Conservation (phyloP, 2,329 filamentous ascomycete genomes). For the Nakataea oryzae region DNA sequence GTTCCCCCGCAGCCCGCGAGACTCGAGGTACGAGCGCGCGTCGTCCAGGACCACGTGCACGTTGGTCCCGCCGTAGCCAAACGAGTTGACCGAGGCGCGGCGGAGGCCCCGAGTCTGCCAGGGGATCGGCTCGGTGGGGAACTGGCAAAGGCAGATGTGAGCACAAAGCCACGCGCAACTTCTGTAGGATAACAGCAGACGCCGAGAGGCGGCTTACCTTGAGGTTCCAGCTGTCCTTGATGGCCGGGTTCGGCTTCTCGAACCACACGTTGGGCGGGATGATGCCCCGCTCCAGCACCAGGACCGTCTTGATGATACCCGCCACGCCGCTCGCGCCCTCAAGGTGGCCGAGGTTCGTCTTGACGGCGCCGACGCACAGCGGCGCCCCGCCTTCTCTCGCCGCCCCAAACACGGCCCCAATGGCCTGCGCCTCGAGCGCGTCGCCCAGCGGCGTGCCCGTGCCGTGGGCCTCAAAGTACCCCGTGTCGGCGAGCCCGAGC, state of each 20-base stretch:
- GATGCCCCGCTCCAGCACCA: constrained; percentile 12
- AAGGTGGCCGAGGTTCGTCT: constrained; percentile 17
- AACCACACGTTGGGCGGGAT: constrained; percentile 16
- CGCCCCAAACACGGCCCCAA: constrained; percentile 15
- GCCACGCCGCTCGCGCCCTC: constrained; percentile 17
- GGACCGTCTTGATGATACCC: constrained; percentile 15
- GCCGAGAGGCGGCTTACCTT: constrained; percentile 7
- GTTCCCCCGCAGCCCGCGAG: constrained; percentile 2
- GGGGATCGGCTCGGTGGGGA: constrained; percentile 11
- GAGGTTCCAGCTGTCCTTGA: constrained; percentile 17
- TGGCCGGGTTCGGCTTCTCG: constrained; percentile 14
- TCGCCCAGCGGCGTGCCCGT: constrained; percentile 31
- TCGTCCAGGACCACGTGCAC: constrained; percentile 17
- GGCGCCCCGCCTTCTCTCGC: background rate
- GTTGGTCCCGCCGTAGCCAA: constrained; percentile 20
- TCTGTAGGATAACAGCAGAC: too few relatives aligned
- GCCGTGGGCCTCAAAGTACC: constrained; percentile 25
- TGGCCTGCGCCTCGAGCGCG: constrained; percentile 22
- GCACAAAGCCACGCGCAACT: too few relatives aligned
- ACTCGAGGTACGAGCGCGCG: constrained; percentile 8
- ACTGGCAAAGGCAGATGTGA: constrained; percentile 4
- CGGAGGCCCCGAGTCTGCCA: constrained; percentile 13
- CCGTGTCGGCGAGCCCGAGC: constrained; percentile 5
- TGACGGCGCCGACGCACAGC: constrained; percentile 15
- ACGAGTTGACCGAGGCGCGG: constrained; percentile 16